Percentiles rank a stretch among this genome's conserved stretches.
Conservation (phyloP, 129 eudicot genomes). For the Ambrosia trifida region DNA sequence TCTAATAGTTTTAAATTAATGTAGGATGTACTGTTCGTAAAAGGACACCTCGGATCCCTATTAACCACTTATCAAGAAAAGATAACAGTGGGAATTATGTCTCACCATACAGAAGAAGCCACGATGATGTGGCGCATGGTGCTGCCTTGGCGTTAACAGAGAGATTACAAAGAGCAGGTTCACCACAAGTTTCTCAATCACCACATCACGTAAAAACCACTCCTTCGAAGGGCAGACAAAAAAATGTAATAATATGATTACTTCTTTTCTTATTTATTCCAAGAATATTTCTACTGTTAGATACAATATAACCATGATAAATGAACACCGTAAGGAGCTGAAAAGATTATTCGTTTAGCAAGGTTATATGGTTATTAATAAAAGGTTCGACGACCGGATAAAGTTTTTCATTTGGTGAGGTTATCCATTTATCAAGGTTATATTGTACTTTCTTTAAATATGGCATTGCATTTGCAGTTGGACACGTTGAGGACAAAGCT, state of each 20-base stretch:
- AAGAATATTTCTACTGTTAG: background rate
- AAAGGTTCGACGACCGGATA: too few relatives aligned
- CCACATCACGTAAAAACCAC: conserved; percentile 38
- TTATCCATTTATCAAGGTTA: too few relatives aligned
- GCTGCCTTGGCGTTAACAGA: conserved; percentile 50
- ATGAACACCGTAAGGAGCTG: too few relatives aligned
- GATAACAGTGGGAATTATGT: conserved; percentile 25
- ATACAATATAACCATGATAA: background rate
- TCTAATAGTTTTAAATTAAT: conserved; percentile 16
- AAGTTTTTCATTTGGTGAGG: too few relatives aligned
- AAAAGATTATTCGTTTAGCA: too few relatives aligned
- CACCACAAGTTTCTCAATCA: conserved; percentile 44
- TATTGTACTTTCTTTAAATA: background rate
- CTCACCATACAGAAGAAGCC: conserved; percentile 41
- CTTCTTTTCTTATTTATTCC: conserved; percentile 1
- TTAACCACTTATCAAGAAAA: conserved; percentile 42
- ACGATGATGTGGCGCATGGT: conserved; percentile 46
- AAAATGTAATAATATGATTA: conserved; percentile 33
- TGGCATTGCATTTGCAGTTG: conserved; percentile 28
- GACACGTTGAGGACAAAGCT: conserved; percentile 26
- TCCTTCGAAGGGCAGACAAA: conserved; percentile 35
- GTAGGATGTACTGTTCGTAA: conserved; percentile 50
- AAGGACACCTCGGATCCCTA: conserved; percentile 65
- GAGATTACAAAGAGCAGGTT: conserved; percentile 52
- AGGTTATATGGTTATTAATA: too few relatives aligned